A percentile compares a stretch with the other conserved stretches of the same genome.
phyloP scores from a whole-genome alignment of 1,284 basidiomycete genomes.

The Cystobasidium pallidum region DNA sequence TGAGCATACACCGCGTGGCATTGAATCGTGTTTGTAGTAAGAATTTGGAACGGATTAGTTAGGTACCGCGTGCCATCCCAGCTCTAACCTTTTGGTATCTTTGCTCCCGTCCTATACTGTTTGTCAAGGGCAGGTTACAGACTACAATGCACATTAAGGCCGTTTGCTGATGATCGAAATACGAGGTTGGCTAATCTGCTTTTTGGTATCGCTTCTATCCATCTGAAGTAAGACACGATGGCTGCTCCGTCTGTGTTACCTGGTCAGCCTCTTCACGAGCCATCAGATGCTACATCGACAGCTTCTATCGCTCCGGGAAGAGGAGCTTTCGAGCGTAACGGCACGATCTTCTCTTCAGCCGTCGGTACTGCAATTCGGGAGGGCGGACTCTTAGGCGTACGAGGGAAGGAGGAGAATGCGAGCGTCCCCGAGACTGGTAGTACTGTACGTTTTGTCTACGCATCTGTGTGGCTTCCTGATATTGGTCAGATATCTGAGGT shows the following conservation, averaged over 20 bases:
- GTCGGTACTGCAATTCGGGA: constrained; percentile 15
- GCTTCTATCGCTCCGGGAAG: constrained; percentile 16
- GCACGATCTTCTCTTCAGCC: constrained; percentile 27
- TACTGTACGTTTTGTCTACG: constrained; percentile 6
- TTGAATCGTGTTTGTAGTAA: constrained; percentile 1
- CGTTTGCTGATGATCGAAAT: too few relatives aligned
- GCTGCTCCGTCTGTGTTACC: constrained; percentile 28
- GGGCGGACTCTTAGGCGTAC: constrained; percentile 14
- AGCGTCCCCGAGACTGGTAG: constrained; percentile 33
- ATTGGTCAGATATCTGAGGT: background rate
- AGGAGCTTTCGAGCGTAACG: constrained; percentile 36
- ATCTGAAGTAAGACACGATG: background rate
- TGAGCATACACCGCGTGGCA: background rate
- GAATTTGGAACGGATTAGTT: background rate
- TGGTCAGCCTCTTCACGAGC: constrained; percentile 34
- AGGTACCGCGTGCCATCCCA: too few relatives aligned
- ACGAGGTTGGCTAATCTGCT: too few relatives aligned
- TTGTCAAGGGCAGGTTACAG: too few relatives aligned
- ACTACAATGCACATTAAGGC: too few relatives aligned
- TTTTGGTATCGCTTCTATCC: background rate
- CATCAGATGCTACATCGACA: background rate
- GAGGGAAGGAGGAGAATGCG: constrained; percentile 32
- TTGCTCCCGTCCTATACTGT: too few relatives aligned
- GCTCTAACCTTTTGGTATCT: too few relatives aligned
- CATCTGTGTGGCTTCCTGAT: background rate